Base-by-base conservation (phyloP, 2,329 filamentous ascomycete species). In the Botryosphaeria agaves region DNA sequence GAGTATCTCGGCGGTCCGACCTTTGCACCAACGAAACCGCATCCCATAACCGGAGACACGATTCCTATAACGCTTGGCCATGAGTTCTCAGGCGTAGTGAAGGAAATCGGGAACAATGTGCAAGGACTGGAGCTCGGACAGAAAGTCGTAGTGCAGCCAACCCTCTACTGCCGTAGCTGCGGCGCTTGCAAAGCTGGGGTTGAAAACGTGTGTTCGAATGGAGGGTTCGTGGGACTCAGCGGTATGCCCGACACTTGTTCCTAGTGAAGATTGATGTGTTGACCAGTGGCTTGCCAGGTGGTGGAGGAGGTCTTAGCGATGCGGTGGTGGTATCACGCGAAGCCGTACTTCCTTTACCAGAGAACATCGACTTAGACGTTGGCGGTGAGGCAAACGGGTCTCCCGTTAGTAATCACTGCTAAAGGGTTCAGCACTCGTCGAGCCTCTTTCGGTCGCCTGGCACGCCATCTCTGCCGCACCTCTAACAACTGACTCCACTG, bases 401-500 rank as follows among this genome's bases (percentile, higher is more conserved):
- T 6, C 5, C 24, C 27, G 17, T 5, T 11, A 23, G 21, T 20
- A 49, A 45, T 14, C 31, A 46, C 8, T 38, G 45, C 31, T 42
- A n/a, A 36, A 44, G 11, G 30, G 38, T 11, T 39, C 45, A 31
- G 71, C 72, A 0, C 53, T 77, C 3, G 62, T 76, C 5, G 72
- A 77, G 38, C 72, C 73, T 0, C 51, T 77, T 2, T 57, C 69
- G 0, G 71, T 77, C 0, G 70, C 67, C 6, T 76, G 71, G 71
- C 72, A 77, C 40, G 71, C 69, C 0, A 61, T 73, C 7, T 56
- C 57, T 4, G 51, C 63, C 3, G 59, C 59, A 0, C 57, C 59
- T 0, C 47, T 70, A 20, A 56, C 56, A 8, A 34, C 49, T 3
- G 59, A 58, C 1, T 56, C 65, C 9, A 56, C 54, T 1, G 64